Evolutionary conservation across 805 yeast genomes (phyloP).

Genomic region (Jamesozyma gamospora): DNA sequence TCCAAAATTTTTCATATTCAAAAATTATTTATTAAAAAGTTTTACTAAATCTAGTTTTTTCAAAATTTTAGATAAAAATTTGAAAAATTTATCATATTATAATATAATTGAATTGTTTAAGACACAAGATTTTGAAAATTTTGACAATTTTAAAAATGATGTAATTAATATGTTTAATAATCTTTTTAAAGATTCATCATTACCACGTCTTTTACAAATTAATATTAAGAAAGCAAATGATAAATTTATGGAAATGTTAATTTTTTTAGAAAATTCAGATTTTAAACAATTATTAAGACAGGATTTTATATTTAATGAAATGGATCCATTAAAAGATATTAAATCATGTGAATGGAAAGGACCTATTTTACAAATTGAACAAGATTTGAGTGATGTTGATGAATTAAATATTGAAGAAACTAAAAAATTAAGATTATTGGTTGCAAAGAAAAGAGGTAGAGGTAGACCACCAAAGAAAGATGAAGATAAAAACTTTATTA

Average conservation of each 20-base stretch:
- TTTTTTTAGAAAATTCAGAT: conserved; percentile 7
- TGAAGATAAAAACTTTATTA: background rate
- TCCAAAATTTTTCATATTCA: conserved; percentile 24
- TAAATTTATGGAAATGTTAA: conserved; percentile 5
- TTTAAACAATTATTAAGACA: conserved; percentile 6
- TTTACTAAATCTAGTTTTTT: conserved; percentile 22
- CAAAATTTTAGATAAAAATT: conserved; percentile 16
- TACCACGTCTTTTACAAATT: conserved; percentile 10
- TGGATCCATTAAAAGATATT: conserved; percentile 6
- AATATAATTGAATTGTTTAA: conserved; percentile 14
- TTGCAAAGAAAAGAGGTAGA: background rate
- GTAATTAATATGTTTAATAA: conserved; percentile 10
- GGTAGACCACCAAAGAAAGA: background rate
- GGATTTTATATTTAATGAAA: conserved; percentile 26
- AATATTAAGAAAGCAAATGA: conserved; percentile 10
- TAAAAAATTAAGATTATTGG: background rate
- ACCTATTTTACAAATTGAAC: conserved; percentile 19
- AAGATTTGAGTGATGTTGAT: conserved; percentile 27
- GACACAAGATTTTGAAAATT: conserved; percentile 3
- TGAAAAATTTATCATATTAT: conserved; percentile 8
- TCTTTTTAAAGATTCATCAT: conserved; percentile 5
- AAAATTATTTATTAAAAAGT: conserved; percentile 12
- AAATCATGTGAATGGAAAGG: conserved; percentile 26
- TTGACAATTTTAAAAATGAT: conserved; percentile 5
- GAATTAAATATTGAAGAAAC: conserved; percentile 6